Conservation (phyloP, 345 rosid genomes). For the Chamaenerion angustifolium region DNA sequence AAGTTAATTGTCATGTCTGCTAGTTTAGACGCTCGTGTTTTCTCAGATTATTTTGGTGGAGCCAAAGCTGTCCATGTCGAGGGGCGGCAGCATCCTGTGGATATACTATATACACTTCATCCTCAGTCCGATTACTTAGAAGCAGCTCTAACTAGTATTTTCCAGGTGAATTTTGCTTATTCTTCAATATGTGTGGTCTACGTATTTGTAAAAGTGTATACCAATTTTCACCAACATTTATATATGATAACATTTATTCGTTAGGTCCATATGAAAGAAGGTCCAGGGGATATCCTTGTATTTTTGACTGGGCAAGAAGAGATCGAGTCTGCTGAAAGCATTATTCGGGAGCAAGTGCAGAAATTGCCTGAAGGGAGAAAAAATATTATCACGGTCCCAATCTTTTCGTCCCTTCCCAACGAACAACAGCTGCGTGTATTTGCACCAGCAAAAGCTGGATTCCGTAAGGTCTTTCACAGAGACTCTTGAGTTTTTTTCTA, state of each 20-base stretch:
- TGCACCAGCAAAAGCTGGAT: conserved; percentile 49
- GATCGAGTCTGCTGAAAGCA: conserved; percentile 73
- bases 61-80: conserved; percentile 80
- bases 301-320: conserved; percentile 97
- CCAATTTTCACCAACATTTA: background rate
- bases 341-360: conserved; percentile 45
- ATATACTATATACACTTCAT: conserved; percentile 49
- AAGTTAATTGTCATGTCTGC: conserved; percentile 93
- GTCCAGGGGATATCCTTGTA: conserved; percentile 80
- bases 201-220: background rate
- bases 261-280: conserved; percentile 75
- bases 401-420: conserved; percentile 83
- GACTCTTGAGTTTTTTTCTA: background rate
- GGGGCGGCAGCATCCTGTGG: conserved; percentile 81
- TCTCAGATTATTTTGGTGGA: conserved; percentile 70
- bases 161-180: conserved; percentile 43
- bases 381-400: conserved; percentile 45
- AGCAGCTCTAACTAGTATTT: conserved; percentile 58
- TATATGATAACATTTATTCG: conserved; percentile 5
- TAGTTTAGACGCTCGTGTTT: conserved; percentile 84
- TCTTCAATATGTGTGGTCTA: background rate
- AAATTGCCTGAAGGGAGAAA: conserved; percentile 47
- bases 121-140: conserved; percentile 70
- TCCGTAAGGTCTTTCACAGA: conserved; percentile 52
- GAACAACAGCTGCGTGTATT: conserved; percentile 80